A percentile compares a stretch with the other conserved stretches of the same genome.
These are phyloP conservation scores for Gyrodon lividus DNA, from an alignment of 768 basidiomycete genomes.

Conservation along the genomic window DNA sequence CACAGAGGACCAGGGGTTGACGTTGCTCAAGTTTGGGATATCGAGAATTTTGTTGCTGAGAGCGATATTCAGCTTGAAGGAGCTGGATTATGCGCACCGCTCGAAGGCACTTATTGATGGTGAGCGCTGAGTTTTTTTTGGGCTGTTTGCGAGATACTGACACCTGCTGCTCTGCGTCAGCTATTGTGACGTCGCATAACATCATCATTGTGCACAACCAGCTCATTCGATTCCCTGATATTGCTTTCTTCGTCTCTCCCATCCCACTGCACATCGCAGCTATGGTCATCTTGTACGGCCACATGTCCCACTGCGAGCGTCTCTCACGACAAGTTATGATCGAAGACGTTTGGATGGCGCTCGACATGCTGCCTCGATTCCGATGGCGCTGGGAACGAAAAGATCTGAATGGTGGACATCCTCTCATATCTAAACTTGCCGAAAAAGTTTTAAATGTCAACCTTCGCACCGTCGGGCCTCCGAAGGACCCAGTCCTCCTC, in stretches of 20 bases:
- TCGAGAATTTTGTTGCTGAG: constrained; percentile 74
- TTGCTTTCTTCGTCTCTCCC: constrained; percentile 86
- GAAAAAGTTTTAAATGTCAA: constrained; percentile 77
- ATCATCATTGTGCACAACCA: constrained; percentile 82
- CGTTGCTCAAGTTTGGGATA: constrained; percentile 80
- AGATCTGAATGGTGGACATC: constrained; percentile 75
- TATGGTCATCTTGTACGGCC: constrained; percentile 88
- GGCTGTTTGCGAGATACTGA: constrained; percentile 6
- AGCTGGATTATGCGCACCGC: constrained; percentile 61
- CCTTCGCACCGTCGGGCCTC: constrained; percentile 51
- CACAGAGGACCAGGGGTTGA: constrained; percentile 78
- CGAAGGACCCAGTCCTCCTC: constrained; percentile 41
- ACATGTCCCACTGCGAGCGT: constrained; percentile 74
- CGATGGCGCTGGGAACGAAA: constrained; percentile 92
- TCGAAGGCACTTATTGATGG: constrained; percentile 78
- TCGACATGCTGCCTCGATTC: constrained; percentile 86
- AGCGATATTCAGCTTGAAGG: constrained; percentile 76
- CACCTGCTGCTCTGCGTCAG: constrained; percentile 34
- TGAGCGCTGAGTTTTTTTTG: constrained; percentile 31
- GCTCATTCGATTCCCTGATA: constrained; percentile 81
- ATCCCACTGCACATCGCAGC: constrained; percentile 88
- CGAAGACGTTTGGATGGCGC: constrained; percentile 83
- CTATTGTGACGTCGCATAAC: constrained; percentile 85
- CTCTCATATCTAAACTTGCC: constrained; percentile 79
- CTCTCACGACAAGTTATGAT: constrained; percentile 63